Percentiles rank a stretch among this genome's conserved stretches.
These are phyloP conservation scores for Nicotiana noctiflora DNA, from an alignment of 257 asterid species.

Conservation along the genomic window DNA sequence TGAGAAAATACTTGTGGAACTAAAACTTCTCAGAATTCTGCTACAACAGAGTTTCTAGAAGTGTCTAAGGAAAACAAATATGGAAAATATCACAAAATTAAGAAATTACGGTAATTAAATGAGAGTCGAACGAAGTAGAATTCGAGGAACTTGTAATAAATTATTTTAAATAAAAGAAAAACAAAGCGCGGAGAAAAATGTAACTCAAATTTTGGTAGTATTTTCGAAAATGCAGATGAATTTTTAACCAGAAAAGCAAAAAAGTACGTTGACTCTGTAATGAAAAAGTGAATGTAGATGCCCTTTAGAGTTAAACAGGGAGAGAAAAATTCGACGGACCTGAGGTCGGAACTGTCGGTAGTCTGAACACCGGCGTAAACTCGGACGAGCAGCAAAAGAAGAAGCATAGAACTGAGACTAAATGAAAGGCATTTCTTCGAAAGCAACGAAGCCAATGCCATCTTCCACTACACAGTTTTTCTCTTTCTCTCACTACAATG, in stretches of 20 bases:
- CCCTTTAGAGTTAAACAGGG: neutral
- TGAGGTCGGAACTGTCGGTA: slow-evolving; percentile 19
- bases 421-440: no score
- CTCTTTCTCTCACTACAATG: no score
- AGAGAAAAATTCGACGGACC: slow-evolving; percentile 25
- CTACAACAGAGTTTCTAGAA: neutral
- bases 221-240: neutral
- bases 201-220: neutral
- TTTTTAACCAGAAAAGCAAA: neutral
- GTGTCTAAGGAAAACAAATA: neutral
- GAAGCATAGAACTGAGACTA: no score
- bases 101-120: no score
- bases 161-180: neutral
- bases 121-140: neutral
- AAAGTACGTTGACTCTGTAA: neutral
- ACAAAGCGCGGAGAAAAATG: neutral
- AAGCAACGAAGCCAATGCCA: no score
- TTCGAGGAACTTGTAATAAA: neutral
- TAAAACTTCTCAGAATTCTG: neutral
- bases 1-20: no score
- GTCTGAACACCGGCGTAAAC: slow-evolving; percentile 27
- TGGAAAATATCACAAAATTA: neutral
- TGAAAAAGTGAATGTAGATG: neutral
- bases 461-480: no score
- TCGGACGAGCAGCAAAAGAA: slow-evolving; percentile 25